Evolutionary conservation across 2,329 filamentous ascomycete genomes (phyloP).

Genomic region (Penicillium sp.): DNA sequence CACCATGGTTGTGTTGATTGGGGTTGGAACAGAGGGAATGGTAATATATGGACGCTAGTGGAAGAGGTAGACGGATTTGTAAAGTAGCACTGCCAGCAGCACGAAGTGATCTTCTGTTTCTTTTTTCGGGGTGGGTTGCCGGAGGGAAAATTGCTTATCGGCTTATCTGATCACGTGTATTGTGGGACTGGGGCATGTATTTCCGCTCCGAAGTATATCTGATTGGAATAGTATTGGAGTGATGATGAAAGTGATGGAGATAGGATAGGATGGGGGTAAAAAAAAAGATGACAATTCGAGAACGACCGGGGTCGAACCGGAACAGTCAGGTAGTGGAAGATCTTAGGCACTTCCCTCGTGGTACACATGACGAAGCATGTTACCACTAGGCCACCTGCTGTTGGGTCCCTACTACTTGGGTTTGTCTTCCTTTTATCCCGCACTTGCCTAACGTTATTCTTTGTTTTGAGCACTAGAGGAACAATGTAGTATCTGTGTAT

Average conservation of each 20-base stretch:
- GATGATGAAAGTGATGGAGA: too few relatives aligned
- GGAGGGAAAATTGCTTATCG: slow-evolving; percentile 12
- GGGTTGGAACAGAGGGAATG: background rate
- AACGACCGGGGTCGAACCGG: background rate
- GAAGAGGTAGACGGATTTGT: background rate
- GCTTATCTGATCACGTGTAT: slow-evolving; percentile 6
- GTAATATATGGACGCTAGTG: background rate
- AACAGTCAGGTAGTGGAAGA: slow-evolving; percentile 1
- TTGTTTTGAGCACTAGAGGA: too few relatives aligned
- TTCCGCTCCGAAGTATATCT: slow-evolving; percentile 6
- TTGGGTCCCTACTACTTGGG: background rate
- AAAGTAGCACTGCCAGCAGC: slow-evolving; percentile 19
- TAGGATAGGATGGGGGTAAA: too few relatives aligned
- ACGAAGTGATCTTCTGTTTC: slow-evolving; percentile 4
- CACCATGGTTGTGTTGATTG: slow-evolving; percentile 36
- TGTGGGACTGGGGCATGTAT: background rate
- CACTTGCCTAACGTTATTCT: accelerated
- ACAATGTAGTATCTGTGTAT: too few relatives aligned
- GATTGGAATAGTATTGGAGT: background rate
- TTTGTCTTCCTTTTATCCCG: background rate
- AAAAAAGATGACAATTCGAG: too few relatives aligned
- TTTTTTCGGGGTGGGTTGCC: slow-evolving; percentile 6
- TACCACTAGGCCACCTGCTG: background rate
- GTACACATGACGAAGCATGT: background rate
- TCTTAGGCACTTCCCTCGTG: background rate